These are phyloP conservation scores for Annulohypoxylon stygium DNA, from an alignment of 495 filamentous ascomycete species.

Conservation along the genomic window DNA sequence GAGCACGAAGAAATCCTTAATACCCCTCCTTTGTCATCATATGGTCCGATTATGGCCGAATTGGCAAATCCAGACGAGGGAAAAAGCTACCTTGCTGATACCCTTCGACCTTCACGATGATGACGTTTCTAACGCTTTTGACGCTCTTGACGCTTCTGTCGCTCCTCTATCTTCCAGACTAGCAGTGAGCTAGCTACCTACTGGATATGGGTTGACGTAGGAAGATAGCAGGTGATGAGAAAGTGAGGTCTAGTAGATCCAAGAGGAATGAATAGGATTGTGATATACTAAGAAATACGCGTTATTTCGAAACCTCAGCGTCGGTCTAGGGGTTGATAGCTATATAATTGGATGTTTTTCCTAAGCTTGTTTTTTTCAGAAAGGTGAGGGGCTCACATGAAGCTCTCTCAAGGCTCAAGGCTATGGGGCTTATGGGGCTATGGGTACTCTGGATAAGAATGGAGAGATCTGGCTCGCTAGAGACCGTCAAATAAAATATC, in stretches of 20 bases:
- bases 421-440: neutral
- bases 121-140: neutral
- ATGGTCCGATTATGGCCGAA: slow-evolving; percentile 49
- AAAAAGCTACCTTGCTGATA: slow-evolving; percentile 31
- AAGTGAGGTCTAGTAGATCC: slow-evolving; percentile 30
- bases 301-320: slow-evolving; percentile 17
- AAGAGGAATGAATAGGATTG: slow-evolving; percentile 23
- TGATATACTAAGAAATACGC: slow-evolving; percentile 39
- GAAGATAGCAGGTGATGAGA: slow-evolving; percentile 31
- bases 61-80: slow-evolving; percentile 42
- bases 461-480: slow-evolving; percentile 48
- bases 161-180: slow-evolving; percentile 5
- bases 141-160: neutral
- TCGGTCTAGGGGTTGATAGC: slow-evolving; percentile 14
- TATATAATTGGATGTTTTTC: slow-evolving; percentile 48
- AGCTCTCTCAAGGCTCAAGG: slow-evolving; percentile 37
- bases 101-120: slow-evolving; percentile 14
- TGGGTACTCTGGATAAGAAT: neutral
- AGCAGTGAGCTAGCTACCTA: slow-evolving; percentile 8
- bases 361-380: slow-evolving; percentile 30
- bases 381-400: slow-evolving; percentile 47
- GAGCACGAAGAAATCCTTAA: slow-evolving; percentile 44
- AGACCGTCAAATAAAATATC: slow-evolving; percentile 50
- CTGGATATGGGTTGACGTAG: slow-evolving; percentile 20
- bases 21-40: slow-evolving; percentile 49